Percentiles rank a stretch among this genome's conserved stretches.
Conservation (phyloP, 2,329 filamentous ascomycete genomes). For the Sarocladium oryzae region DNA sequence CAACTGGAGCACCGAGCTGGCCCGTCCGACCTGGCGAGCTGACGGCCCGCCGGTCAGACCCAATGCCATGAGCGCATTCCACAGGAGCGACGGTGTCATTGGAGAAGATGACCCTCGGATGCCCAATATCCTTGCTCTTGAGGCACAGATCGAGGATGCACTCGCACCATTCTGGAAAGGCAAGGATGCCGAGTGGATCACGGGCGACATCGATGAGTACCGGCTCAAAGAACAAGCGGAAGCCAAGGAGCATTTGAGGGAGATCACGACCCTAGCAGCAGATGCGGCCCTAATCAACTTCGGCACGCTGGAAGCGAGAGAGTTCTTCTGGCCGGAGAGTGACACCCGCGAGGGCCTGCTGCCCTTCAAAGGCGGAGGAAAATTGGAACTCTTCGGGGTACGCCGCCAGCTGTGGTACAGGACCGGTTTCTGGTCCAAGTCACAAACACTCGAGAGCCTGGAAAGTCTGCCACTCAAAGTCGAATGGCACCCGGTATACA, state of each 20-base stretch:
- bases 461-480: not conserved
- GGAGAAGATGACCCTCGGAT: not conserved
- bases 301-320: not conserved
- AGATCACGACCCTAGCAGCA: not conserved
- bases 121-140: not conserved
- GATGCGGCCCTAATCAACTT: not conserved
- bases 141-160: not conserved
- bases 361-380: not conserved
- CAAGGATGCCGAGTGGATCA: not conserved
- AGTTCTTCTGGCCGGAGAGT: not conserved
- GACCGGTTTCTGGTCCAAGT: not conserved
- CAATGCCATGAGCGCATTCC: not conserved
- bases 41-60: not conserved
- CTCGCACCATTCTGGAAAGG: not conserved
- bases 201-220: not conserved
- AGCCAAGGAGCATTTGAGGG: not conserved
- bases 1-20: not conserved
- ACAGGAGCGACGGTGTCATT: not conserved
- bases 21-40: not conserved
- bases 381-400: not conserved
- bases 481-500: not conserved
- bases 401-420: not conserved
- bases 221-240: not conserved
- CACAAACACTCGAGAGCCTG: not conserved
- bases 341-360: not conserved